These are phyloP conservation scores for Letharia lupina DNA, from an alignment of 495 filamentous ascomycete species.

Conservation along the genomic window DNA sequence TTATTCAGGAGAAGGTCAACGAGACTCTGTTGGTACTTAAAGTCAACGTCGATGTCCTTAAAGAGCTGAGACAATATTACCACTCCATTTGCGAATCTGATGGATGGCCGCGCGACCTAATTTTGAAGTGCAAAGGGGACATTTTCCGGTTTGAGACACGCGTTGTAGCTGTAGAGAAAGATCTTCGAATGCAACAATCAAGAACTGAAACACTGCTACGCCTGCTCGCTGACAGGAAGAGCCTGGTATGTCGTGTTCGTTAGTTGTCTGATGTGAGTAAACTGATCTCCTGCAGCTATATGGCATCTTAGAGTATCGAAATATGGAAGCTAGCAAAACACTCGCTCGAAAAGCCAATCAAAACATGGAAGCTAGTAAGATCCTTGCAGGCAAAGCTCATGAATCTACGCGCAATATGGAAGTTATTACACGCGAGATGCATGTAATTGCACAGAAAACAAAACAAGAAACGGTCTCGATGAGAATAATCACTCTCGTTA, in stretches of 20 bases:
- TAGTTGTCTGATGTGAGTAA: neutral
- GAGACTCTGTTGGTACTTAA: constrained; percentile 32
- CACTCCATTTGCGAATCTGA: neutral
- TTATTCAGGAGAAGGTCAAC: constrained; percentile 35
- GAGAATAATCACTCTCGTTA: constrained; percentile 17
- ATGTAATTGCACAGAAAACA: constrained; percentile 12
- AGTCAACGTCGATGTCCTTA: constrained; percentile 32
- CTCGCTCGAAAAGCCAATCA: constrained; percentile 4
- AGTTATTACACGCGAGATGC: constrained; percentile 5
- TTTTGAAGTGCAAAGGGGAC: neutral
- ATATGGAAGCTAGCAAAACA: constrained; percentile 5
- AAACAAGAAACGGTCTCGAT: constrained; percentile 16
- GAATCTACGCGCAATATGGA: constrained; percentile 11
- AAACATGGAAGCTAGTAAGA: constrained; percentile 5
- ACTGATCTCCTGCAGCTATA: constrained; percentile 6
- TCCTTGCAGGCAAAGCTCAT: constrained; percentile 3
- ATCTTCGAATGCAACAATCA: constrained; percentile 7
- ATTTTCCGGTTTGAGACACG: constrained; percentile 5
- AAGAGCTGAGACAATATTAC: constrained; percentile 32
- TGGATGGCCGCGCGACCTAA: neutral
- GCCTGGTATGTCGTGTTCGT: constrained; percentile 6
- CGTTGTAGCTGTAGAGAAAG: neutral
- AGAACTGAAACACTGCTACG: constrained; percentile 10
- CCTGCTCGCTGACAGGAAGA: constrained; percentile 11
- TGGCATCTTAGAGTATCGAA: constrained; percentile 9